A percentile compares a stretch with the other conserved stretches of the same genome.
phyloP scores from a whole-genome alignment of 2,329 filamentous ascomycete species.

The Emergomyces orientalis region DNA sequence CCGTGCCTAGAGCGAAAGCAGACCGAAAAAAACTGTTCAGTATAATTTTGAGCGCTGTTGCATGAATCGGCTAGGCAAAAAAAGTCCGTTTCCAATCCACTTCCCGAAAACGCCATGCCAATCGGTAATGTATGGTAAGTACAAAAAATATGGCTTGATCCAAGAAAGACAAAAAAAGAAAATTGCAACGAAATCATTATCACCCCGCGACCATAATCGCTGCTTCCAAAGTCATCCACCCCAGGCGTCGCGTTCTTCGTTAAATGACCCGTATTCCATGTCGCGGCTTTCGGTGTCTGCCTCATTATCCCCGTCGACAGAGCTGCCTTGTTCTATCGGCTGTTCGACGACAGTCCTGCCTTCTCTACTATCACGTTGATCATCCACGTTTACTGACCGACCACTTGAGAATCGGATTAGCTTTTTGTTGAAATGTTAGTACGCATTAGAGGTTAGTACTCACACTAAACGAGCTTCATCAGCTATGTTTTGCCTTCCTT shows the following conservation, averaged over 20 bases:
- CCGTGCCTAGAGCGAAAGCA: not conserved
- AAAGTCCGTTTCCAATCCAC: not conserved
- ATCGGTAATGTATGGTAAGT: not conserved
- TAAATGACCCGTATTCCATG: conserved; percentile 26
- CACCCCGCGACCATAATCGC: not conserved
- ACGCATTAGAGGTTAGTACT: not conserved
- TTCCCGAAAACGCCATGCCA: conserved; percentile 4
- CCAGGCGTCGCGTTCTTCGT: conserved; percentile 27
- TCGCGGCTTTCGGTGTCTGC: conserved; percentile 16
- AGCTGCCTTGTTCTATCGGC: conserved; percentile 2
- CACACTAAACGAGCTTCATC: conserved; percentile 36
- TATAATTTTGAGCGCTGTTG: not conserved
- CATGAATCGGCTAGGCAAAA: not conserved
- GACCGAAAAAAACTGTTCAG: not conserved
- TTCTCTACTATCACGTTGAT: not conserved
- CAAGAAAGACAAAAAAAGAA: not conserved
- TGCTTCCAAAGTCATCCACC: conserved; percentile 11
- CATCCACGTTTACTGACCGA: not conserved
- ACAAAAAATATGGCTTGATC: not conserved
- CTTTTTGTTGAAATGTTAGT: not conserved
- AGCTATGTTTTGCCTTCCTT: conserved; percentile 49
- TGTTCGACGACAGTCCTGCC: not conserved
- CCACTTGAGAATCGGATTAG: not conserved
- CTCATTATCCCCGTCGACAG: conserved; percentile 10
- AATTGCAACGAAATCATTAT: not conserved